Percentiles rank a stretch among this genome's conserved stretches.
Conservation (phyloP, 1,284 basidiomycete species). For the Trichosporon ovoides region DNA sequence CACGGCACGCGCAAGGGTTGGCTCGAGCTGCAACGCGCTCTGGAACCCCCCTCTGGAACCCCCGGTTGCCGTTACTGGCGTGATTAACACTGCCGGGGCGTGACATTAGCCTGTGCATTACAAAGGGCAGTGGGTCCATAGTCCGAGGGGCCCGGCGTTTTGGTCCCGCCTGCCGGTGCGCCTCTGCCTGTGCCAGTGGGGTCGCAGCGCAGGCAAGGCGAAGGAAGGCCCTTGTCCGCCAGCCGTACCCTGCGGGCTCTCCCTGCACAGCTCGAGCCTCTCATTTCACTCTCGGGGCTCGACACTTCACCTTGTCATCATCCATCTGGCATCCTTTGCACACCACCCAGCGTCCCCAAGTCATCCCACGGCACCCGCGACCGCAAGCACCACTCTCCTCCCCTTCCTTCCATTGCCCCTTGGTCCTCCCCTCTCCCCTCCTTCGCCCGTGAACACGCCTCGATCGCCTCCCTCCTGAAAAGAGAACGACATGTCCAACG, state of each 20-base stretch:
- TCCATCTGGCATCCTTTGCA: neutral
- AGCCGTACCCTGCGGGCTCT: too few species aligned
- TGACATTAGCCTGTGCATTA: too few species aligned
- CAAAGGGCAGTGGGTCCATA: too few species aligned
- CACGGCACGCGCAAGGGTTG: too few species aligned
- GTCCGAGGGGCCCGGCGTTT: too few species aligned
- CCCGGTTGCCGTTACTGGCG: too few species aligned
- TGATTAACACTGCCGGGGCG: too few species aligned
- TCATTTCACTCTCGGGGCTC: neutral
- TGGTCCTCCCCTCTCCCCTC: neutral
- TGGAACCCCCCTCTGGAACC: too few species aligned
- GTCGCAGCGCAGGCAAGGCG: neutral
- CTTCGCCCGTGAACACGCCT: neutral
- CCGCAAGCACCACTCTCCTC: too few species aligned
- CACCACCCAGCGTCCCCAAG: neutral
- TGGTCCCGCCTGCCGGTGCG: too few species aligned
- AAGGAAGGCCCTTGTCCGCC: too few species aligned
- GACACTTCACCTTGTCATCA: neutral
- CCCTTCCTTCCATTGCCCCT: neutral
- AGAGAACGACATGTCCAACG: constrained; percentile 13
- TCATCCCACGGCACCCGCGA: neutral
- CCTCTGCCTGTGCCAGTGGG: neutral
- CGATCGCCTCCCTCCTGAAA: neutral
- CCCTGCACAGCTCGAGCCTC: constrained; percentile 2
- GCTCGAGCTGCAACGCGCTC: too few species aligned